phyloP scores from a whole-genome alignment of 371 early-diverging fungal species.

The Mortierella sp. region DNA sequence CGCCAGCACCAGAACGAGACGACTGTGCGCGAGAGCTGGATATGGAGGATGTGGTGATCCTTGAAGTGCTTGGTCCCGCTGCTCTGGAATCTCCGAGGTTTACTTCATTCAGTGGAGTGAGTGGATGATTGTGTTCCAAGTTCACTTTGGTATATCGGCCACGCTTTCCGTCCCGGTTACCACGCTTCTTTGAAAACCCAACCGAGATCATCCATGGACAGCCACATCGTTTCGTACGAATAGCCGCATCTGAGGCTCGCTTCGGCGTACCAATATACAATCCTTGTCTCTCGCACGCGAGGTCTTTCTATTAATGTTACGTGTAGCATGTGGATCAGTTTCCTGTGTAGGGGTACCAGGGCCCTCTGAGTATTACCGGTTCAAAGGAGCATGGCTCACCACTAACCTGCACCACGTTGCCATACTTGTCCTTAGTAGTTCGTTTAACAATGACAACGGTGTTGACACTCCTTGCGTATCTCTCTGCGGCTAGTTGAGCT shows the following conservation, averaged over 20 bases:
- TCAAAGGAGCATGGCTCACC: background rate
- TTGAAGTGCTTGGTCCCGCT: background rate
- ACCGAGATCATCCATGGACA: conserved; percentile 55
- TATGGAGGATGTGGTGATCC: conserved; percentile 1
- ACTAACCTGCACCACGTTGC: conserved; percentile 43
- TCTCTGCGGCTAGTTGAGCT: conserved; percentile 37
- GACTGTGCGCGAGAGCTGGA: conserved; percentile 9
- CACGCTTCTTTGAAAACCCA: conserved; percentile 52
- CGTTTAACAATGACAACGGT: conserved; percentile 50
- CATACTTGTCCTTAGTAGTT: conserved; percentile 49
- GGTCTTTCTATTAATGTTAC: conserved; percentile 35
- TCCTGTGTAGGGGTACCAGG: too few species aligned
- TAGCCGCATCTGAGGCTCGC: conserved; percentile 20
- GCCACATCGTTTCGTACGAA: conserved; percentile 49
- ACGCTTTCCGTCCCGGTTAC: conserved; percentile 52
- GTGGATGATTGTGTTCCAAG: conserved; percentile 45
- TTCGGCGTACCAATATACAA: conserved; percentile 31
- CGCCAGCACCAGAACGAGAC: conserved; percentile 11
- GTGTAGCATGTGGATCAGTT: too few species aligned
- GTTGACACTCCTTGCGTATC: conserved; percentile 40
- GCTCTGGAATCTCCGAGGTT: conserved; percentile 10
- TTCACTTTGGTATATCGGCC: conserved; percentile 48
- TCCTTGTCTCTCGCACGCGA: conserved; percentile 52
- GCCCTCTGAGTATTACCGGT: background rate
- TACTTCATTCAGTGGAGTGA: conserved; percentile 24